A percentile compares a stretch with the other conserved stretches of the same genome.
These are phyloP conservation scores for Podospora appendiculata DNA, from an alignment of 495 filamentous ascomycete species.

Conservation along the genomic window DNA sequence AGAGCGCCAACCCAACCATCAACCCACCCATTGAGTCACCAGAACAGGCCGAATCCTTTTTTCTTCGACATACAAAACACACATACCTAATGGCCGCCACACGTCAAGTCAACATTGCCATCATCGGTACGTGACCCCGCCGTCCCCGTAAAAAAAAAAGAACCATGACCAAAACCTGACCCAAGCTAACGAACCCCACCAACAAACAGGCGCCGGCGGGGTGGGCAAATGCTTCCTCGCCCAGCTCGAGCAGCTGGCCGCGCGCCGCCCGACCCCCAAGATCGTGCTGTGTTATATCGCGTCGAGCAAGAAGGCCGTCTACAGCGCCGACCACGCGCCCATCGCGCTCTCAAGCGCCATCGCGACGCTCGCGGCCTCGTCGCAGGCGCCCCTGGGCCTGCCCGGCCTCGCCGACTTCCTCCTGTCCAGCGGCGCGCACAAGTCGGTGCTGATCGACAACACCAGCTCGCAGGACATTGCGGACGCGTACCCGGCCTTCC, in stretches of 20 bases:
- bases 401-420: constrained; percentile 66
- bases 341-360: constrained; percentile 48
- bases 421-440: constrained; percentile 51
- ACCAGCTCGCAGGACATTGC: constrained; percentile 80
- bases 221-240: constrained; percentile 86
- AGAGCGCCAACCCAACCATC: background rate
- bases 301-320: constrained; percentile 70
- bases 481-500: constrained; percentile 65
- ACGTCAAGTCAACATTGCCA: constrained; percentile 23
- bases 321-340: constrained; percentile 50
- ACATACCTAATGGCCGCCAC: constrained; percentile 14
- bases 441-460: constrained; percentile 83
- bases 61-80: too few species aligned
- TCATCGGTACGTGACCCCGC: constrained; percentile 18
- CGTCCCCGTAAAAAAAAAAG: too few species aligned
- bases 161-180: too few species aligned
- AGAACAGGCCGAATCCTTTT: background rate
- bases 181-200: background rate
- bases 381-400: constrained; percentile 50
- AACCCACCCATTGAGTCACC: background rate
- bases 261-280: constrained; percentile 45
- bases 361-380: constrained; percentile 47
- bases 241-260: constrained; percentile 58
- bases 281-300: constrained; percentile 72
- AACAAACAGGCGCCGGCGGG: constrained; percentile 70